Base-by-base conservation (phyloP, 2,329 filamentous ascomycete species). In the Akanthomyces lecanii region DNA sequence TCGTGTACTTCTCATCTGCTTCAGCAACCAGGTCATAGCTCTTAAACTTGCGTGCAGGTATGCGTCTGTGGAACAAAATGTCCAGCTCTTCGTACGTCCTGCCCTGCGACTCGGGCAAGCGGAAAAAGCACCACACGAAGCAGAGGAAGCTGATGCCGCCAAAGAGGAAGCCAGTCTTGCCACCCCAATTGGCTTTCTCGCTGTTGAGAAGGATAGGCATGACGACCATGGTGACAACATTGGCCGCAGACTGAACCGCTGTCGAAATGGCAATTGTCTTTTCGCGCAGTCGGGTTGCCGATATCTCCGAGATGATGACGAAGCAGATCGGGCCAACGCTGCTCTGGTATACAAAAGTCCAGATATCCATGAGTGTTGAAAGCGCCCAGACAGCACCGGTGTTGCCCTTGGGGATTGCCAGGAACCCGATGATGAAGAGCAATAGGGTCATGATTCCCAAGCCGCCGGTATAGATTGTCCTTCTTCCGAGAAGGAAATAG, bases 251-350 rank as follows among this genome's bases (percentile, higher is more conserved):
- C 30, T 65, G 70, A 3, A 67, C 66, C 0, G 73, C 71, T 0
- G 72, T 70, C 18, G 69, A 69, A 36, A 74, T 67, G 2, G 72
- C 72, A 5, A 73, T 70, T 0, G 74, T 75, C 21, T 71, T 71
- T 0, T 71, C 69, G 0, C 74, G 71, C 4, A 76, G 66, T 4
- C 74, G 70, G 16, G 73, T 72, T 0, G 75, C 73, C 0, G 75
- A 76, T 10, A 76, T 74, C 62, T 77, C 74, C 33, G 77, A 71
- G 3, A 78, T 74, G 52, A 79, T 70, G 23, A 75, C 77, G 71
- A 77, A 79, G 62, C 74, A 74, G 38, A 79, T 76, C 4, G 77
- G 77, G 0, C 77, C 77, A 33, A 78, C 74, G 1, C 74, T 73
- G 70, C 77, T 76, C 38, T 74, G 74, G 67, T 78, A 79, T 18